Evolutionary conservation across 2,329 filamentous ascomycete species (phyloP).

Genomic region (Pyrenochaeta sp.): DNA sequence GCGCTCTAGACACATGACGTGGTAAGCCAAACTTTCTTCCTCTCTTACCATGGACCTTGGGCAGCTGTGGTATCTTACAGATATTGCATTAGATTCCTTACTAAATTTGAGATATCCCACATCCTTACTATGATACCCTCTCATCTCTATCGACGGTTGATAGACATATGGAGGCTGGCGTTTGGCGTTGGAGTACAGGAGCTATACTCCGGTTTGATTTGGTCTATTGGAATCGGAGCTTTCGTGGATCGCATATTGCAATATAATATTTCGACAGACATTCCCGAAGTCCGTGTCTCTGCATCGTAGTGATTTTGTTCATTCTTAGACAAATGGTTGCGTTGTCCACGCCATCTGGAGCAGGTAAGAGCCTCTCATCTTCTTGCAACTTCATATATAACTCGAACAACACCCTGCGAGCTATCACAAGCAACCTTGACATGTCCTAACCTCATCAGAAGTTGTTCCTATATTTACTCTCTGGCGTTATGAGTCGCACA

Average conservation of each 20-base stretch:
- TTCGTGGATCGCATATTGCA: background rate
- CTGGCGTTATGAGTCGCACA: no score
- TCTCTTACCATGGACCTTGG: background rate
- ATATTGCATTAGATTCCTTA: background rate
- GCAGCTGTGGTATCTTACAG: background rate
- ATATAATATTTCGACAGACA: background rate
- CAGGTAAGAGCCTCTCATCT: no score
- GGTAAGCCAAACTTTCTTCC: background rate
- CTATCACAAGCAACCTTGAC: no score
- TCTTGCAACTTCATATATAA: no score
- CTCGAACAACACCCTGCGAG: no score
- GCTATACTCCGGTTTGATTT: background rate
- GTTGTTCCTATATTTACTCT: no score
- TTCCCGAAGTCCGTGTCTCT: background rate
- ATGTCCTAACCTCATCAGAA: no score
- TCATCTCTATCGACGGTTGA: background rate
- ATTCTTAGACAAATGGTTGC: no score
- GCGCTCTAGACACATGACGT: conserved; percentile 8
- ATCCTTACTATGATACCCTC: background rate
- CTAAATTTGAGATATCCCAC: background rate
- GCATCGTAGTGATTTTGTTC: no score
- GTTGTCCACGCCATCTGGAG: no score
- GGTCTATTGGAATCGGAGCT: background rate
- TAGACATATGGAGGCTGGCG: background rate
- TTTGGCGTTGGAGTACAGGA: background rate